Conservation (phyloP, 176 grass and related monocot genomes). For the Alopecurus myosuroides region DNA sequence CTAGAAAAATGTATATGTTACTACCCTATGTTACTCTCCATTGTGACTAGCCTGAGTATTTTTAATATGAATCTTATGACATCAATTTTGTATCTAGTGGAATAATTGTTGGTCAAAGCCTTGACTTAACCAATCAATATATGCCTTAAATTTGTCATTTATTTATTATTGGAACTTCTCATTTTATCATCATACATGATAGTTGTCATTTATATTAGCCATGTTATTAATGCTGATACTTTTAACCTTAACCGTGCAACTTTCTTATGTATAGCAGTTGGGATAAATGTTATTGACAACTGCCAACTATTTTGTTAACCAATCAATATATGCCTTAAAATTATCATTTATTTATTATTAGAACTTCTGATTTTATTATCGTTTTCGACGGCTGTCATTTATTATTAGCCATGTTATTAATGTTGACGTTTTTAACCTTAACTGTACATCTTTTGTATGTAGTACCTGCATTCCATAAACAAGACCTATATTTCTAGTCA, state of each 20-base stretch:
- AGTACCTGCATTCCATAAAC: too few species aligned
- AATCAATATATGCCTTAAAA: not conserved
- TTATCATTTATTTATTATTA: not conserved
- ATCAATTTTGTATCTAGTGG: not conserved
- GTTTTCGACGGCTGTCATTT: not conserved
- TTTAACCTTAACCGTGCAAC: not conserved
- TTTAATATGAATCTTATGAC: not conserved
- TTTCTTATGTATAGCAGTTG: not conserved
- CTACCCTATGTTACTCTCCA: too few species aligned
- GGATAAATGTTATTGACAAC: not conserved
- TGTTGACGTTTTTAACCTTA: not conserved
- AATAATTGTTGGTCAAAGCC: not conserved
- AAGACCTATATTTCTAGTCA: too few species aligned
- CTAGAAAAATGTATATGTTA: too few species aligned
- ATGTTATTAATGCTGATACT: not conserved
- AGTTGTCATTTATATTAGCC: not conserved
- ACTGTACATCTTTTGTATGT: not conserved
- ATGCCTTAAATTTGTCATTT: not conserved
- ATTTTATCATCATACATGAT: not conserved
- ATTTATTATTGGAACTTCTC: not conserved
- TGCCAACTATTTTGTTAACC: not conserved
- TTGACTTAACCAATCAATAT: not conserved
- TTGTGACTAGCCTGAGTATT: too few species aligned
- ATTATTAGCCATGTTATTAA: not conserved
- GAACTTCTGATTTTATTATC: not conserved